Evolutionary conservation across 345 rosid genomes (phyloP), one percentile per base, ranked within the genome.

Genomic region (Fremontodendron californicum): DNA sequence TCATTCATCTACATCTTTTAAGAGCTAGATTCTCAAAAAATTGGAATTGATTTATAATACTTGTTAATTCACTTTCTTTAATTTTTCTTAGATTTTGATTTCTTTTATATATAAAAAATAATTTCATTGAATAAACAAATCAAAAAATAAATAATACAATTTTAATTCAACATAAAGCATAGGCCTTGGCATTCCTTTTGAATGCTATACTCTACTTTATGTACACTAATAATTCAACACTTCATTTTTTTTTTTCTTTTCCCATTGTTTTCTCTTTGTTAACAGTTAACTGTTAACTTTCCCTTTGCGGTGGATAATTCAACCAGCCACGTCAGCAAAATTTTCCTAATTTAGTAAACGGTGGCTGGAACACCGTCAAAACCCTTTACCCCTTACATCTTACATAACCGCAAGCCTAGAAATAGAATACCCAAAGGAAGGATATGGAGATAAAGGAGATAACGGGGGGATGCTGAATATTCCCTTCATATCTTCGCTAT

Each of bases 361-460:
- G 49, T 7, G 29, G 31, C 29, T 33, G 55, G 21, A 54, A 8
- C 45, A n/a, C 29, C 18, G 27, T 35, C 54, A 48, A 27, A 15
- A 29, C 7, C 68, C 37, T n/a, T 33, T 2, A 9, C 40, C 45
- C n/a, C 23, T n/a, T 1, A 19, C 55, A 1, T 18, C 23, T 82
- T 79, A 93, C 23, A 61, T 82, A 39, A 81, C 86, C 84, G 80
- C 76, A 2, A 91, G 85, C 65, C 75, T 76, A 1, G 64, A 60
- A 27, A 11, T 60, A 27, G 88, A 81, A 67, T 69, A 81, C 23
- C 88, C 87, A 10, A 88, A 64, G 2, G 85, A 54, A 58, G 83
- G 84, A 75, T 83, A 85, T 0, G 98, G 98, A 54, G 97, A 91
- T 78, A 88, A 83, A 76, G 98, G 97, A 75, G 98, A 92, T 55